Conservation (phyloP, 164 flowering plant genomes). For the Vitis labrusca region DNA sequence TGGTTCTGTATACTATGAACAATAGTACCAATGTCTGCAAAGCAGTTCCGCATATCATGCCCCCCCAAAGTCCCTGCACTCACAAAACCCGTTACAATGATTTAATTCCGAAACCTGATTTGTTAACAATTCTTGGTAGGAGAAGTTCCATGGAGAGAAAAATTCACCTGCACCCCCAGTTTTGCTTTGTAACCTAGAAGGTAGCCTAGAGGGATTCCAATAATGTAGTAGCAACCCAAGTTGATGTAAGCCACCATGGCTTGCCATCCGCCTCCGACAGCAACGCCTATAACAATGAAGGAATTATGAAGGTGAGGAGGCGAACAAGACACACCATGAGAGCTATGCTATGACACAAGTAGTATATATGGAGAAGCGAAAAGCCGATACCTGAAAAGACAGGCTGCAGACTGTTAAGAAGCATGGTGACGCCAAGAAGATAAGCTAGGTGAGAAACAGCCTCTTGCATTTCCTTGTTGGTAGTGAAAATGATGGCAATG, state of each 20-base stretch:
- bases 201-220: conserved; percentile 55
- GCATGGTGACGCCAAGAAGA: no score
- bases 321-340: no score
- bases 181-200: conserved; percentile 44
- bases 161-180: conserved; percentile 19
- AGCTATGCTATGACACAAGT: neutral
- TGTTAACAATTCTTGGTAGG: no score
- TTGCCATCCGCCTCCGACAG: conserved; percentile 73
- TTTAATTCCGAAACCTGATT: no score
- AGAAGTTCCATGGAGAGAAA: no score
- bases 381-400: no score
- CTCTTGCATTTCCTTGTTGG: no score
- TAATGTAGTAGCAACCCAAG: conserved; percentile 47
- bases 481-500: no score
- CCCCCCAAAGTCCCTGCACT: conserved; percentile 30
- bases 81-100: no score
- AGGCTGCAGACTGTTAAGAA: no score
- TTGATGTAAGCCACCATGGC: conserved; percentile 58
- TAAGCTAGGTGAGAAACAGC: no score
- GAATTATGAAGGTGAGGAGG: neutral
- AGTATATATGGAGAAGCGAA: no score
- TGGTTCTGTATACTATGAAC: conserved; percentile 1
- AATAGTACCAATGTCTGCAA: conserved; percentile 9
- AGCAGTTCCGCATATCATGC: conserved; percentile 8
- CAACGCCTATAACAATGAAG: conserved; percentile 44